Base-by-base conservation (phyloP, 2,329 filamentous ascomycete genomes). In the Pseudogymnoascus sp. region DNA sequence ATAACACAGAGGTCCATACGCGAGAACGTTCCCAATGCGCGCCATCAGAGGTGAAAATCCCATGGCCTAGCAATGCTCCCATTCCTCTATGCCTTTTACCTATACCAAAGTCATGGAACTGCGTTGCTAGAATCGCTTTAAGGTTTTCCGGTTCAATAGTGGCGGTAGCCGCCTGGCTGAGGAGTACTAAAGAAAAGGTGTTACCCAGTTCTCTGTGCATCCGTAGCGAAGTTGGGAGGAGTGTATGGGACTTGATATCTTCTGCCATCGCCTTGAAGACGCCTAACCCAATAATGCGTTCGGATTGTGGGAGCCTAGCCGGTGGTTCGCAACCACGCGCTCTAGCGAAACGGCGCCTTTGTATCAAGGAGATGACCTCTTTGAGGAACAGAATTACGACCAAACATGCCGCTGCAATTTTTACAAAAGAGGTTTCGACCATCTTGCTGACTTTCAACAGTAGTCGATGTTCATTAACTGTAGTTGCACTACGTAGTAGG, bases 121-220 rank as follows among this genome's bases (percentile, higher is more conserved):
- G 75, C 0, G 74, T 74, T 0, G 79, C 77, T 1, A 84, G 73
- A 2, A 84, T 73, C 0, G 80, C 75, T 64, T 82, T 79, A 55
- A 84, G 71, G 63, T 84, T 84, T 8, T 75, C 74, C 57, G 67
- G 64, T 37, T 70, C 69, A 19, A 52, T 52, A 13, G 45, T 52
- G 15, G 23, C 7, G 13, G 33, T 30, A 12, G 45, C 45, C 1
- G n/a, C 4, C 45, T 52, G 45, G 15, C 45, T 15, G 26, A 15
- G 45, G 13, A 52, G 26, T 3, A 52, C 45, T 7, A 52, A 18
- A 12, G 45, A 30, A 33, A 52, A 52, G 45, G 45, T 52, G 23
- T 52, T 52, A 10, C 45, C 45, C 9, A 52, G 9, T 26, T 52
- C 45, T 5, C 15, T 52, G 28, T 52, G 45, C 15, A 30, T 4